Percentiles rank a stretch among this genome's conserved stretches.
Evolutionary conservation across 2,329 filamentous ascomycete genomes (phyloP).

Genomic region (Xylaria sp.): DNA sequence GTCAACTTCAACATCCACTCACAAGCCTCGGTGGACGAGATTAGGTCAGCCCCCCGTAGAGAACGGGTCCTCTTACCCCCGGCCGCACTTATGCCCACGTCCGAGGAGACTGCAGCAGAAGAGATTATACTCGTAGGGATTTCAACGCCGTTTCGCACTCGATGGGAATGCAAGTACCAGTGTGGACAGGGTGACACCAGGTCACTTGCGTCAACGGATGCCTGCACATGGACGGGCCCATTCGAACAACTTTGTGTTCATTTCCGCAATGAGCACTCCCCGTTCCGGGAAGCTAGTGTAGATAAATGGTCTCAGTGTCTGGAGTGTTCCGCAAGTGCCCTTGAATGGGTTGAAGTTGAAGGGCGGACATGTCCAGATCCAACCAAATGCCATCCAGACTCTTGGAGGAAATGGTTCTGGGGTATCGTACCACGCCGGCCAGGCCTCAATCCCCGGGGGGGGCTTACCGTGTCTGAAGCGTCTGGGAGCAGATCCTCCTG

Average conservation of each 20-base stretch:
- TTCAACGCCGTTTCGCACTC: constrained; percentile 35
- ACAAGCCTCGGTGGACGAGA: constrained; percentile 36
- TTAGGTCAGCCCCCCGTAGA: constrained; percentile 37
- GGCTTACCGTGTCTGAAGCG: constrained; percentile 43
- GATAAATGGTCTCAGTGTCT: constrained; percentile 43
- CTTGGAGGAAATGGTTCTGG: constrained; percentile 44
- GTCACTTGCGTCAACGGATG: constrained; percentile 36
- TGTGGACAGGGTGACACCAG: constrained; percentile 25
- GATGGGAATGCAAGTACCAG: constrained; percentile 48
- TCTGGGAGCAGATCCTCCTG: constrained; percentile 45
- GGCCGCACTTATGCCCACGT: constrained; percentile 28
- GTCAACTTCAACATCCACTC: constrained; percentile 42
- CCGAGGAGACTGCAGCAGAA: constrained; percentile 5
- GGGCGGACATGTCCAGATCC: constrained; percentile 32
- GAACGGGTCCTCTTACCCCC: constrained; percentile 38
- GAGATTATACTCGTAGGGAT: constrained; percentile 40
- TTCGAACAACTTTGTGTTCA: constrained; percentile 42
- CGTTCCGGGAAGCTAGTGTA: constrained; percentile 37
- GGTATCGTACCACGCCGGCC: constrained; percentile 37
- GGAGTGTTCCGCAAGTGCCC: constrained; percentile 34
- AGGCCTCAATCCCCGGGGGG: constrained; percentile 27
- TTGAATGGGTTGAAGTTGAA: constrained; percentile 28
- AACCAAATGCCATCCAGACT: constrained; percentile 33
- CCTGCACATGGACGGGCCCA: constrained; percentile 47
- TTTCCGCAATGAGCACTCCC: constrained; percentile 42